Conservation (phyloP, 2,329 filamentous ascomycete species). For the Trichoderma sp. region DNA sequence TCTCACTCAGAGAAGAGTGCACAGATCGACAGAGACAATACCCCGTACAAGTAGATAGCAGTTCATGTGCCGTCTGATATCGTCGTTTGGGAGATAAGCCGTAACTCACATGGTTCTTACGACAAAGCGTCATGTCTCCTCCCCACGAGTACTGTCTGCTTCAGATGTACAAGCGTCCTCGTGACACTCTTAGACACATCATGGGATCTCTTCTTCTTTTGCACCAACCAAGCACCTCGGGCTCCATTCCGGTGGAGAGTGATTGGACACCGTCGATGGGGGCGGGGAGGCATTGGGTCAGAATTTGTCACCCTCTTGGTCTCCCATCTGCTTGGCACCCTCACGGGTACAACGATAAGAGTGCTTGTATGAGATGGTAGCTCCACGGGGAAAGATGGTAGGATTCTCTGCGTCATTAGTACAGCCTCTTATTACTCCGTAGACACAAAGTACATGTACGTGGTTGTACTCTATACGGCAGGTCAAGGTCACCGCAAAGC, state of each 20-base stretch:
- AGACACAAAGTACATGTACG: not conserved
- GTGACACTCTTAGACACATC: not conserved
- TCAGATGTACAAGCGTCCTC: not conserved
- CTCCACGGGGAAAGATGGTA: not conserved
- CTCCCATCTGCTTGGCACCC: not conserved
- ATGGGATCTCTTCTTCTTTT: not conserved
- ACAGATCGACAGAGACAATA: not conserved
- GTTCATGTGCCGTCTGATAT: not conserved
- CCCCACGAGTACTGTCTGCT: not conserved
- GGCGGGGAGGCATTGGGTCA: not conserved
- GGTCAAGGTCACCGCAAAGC: not conserved
- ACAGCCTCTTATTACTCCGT: not conserved
- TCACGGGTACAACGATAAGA: not conserved
- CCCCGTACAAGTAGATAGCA: not conserved
- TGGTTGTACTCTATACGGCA: not conserved
- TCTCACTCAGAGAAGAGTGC: not conserved
- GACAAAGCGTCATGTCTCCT: not conserved
- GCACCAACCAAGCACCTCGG: conserved; percentile 5
- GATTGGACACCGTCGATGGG: conserved; percentile 16
- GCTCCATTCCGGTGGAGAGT: not conserved
- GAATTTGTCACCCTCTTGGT: conserved; percentile 7
- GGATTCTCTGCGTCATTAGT: not conserved
- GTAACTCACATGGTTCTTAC: not conserved
- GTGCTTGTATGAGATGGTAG: not conserved
- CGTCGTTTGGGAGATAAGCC: not conserved